Evolutionary conservation across 208 protist species (phyloP).

Genomic region (Leishmania amazonensis): DNA sequence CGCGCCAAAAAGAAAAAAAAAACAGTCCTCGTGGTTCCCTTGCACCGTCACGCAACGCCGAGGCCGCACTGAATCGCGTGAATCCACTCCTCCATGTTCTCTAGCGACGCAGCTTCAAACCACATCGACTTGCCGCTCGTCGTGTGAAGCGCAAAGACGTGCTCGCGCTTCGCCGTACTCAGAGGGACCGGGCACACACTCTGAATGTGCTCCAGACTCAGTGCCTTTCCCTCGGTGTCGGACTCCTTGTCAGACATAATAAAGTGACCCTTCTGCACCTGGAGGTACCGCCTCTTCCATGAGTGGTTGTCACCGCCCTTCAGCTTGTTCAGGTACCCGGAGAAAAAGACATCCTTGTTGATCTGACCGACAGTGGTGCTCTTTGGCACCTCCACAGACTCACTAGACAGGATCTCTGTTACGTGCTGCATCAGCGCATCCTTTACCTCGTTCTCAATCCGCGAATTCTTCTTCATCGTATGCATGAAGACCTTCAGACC

Average conservation of each 20-base stretch:
- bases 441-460: slow-evolving; percentile 67
- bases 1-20: background rate
- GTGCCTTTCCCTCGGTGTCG: slow-evolving; percentile 73
- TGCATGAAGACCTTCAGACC: slow-evolving; percentile 85
- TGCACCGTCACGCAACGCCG: slow-evolving; percentile 54
- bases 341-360: slow-evolving; percentile 70
- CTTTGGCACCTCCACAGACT: slow-evolving; percentile 28
- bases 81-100: slow-evolving; percentile 85
- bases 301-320: slow-evolving; percentile 61
- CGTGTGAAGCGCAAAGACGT: slow-evolving; percentile 85
- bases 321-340: slow-evolving; percentile 74
- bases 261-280: slow-evolving; percentile 70
- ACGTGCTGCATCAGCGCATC: slow-evolving; percentile 62
- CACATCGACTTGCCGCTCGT: slow-evolving; percentile 87
- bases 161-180: slow-evolving; percentile 57
- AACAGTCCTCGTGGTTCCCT: background rate
- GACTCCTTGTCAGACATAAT: slow-evolving; percentile 76
- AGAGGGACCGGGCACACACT: slow-evolving; percentile 74
- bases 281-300: slow-evolving; percentile 78
- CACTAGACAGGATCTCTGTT: slow-evolving; percentile 66
- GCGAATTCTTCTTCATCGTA: slow-evolving; percentile 78
- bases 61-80: slow-evolving; percentile 73
- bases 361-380: slow-evolving; percentile 62
- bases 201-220: slow-evolving; percentile 82
- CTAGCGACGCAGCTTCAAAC: slow-evolving; percentile 71